Evolutionary conservation across 1,284 basidiomycete species (phyloP).

Genomic region (Rhodotorula sp.): DNA sequence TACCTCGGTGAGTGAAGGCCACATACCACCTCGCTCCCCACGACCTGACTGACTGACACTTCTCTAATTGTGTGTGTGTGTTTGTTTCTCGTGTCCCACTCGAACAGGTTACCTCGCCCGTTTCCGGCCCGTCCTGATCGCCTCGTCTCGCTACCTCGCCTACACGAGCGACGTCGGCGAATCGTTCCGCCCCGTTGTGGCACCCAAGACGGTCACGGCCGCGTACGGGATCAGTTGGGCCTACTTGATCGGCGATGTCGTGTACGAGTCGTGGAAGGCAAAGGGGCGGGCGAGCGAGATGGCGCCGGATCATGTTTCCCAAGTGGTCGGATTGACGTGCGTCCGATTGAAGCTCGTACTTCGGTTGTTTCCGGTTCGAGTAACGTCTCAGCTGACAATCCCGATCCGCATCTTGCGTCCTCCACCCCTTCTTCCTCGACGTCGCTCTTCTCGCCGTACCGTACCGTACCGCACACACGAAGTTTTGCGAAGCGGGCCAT

Average conservation of each 20-base stretch:
- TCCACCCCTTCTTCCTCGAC: too few species aligned
- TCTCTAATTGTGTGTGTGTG: too few species aligned
- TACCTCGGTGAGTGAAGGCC: slow-evolving; percentile 2
- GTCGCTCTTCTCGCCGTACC: too few species aligned
- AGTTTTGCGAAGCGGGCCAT: slow-evolving; percentile 42
- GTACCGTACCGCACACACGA: background rate
- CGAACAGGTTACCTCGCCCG: slow-evolving; percentile 6
- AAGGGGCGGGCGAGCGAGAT: slow-evolving; percentile 54
- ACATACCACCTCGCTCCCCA: too few species aligned
- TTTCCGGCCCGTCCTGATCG: background rate
- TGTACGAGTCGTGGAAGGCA: slow-evolving; percentile 88
- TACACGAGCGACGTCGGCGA: slow-evolving; percentile 71
- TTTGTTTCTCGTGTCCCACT: too few species aligned
- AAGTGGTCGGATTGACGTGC: slow-evolving; percentile 27
- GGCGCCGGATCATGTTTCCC: slow-evolving; percentile 16
- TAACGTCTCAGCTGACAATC: too few species aligned
- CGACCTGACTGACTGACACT: background rate
- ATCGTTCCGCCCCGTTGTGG: slow-evolving; percentile 84
- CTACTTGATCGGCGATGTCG: slow-evolving; percentile 69
- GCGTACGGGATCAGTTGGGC: slow-evolving; percentile 60
- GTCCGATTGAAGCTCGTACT: background rate
- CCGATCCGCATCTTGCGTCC: too few species aligned
- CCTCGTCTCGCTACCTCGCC: slow-evolving; percentile 10
- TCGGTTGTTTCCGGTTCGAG: background rate
- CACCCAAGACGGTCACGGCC: slow-evolving; percentile 71